Conservation (phyloP, 257 asterid species). For the Ophiorrhiza pumila region DNA sequence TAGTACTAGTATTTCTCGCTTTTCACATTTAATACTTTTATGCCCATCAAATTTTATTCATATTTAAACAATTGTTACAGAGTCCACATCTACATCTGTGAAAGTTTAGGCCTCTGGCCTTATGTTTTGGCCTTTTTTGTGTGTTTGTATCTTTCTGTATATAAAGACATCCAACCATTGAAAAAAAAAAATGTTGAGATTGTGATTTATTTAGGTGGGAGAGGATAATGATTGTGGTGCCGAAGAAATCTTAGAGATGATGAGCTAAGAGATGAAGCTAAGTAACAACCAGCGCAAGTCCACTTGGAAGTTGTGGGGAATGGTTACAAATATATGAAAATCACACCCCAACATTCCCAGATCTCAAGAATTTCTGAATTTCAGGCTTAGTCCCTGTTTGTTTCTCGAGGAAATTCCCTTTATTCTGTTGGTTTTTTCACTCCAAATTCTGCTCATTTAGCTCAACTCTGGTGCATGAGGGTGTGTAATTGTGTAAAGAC, state of each 20-base stretch:
- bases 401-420: slow-evolving; percentile 41
- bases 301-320: slow-evolving; percentile 49
- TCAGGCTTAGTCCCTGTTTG: slow-evolving; percentile 38
- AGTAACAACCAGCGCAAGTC: slow-evolving; percentile 7
- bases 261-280: slow-evolving; percentile 15
- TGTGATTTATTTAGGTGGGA: slow-evolving; percentile 23
- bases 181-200: slow-evolving; percentile 22
- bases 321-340: slow-evolving; percentile 33
- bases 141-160: slow-evolving; percentile 56
- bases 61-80: slow-evolving; percentile 22
- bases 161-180: slow-evolving; percentile 16
- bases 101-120: slow-evolving; percentile 45
- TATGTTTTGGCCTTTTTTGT: slow-evolving; percentile 51
- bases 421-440: slow-evolving; percentile 20
- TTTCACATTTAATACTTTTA: slow-evolving; percentile 15
- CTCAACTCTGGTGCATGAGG: slow-evolving; percentile 5
- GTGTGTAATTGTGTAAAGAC: slow-evolving; percentile 26
- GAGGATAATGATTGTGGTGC: slow-evolving; percentile 26
- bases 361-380: slow-evolving; percentile 63
- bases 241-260: slow-evolving; percentile 19
- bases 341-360: slow-evolving; percentile 48
- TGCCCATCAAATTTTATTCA: background rate
- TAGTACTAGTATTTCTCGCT: slow-evolving; percentile 17
- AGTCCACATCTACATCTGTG: slow-evolving; percentile 64
- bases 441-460: slow-evolving; percentile 23